A percentile compares a stretch with the other conserved stretches of the same genome.
Evolutionary conservation across 1,284 basidiomycete genomes (phyloP).

Genomic region (Puccinia hordei): DNA sequence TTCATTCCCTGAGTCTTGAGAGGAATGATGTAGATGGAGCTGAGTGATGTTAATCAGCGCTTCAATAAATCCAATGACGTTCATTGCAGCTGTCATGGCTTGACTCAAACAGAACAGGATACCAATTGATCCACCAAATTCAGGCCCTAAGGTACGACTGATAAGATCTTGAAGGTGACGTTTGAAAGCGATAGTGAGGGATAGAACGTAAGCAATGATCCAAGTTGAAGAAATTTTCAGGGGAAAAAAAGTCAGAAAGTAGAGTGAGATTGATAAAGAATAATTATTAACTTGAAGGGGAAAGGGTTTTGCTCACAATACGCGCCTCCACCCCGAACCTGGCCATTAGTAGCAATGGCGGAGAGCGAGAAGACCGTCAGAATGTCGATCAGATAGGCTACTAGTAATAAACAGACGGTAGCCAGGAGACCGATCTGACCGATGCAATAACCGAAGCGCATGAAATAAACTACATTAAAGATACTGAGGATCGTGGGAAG

Average conservation of each 20-base stretch:
- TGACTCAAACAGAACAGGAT: constrained; percentile 48
- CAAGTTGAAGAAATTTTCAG: not conserved
- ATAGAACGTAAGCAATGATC: not conserved
- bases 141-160: constrained; percentile 42
- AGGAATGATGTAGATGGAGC: not conserved
- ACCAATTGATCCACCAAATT: constrained; percentile 49
- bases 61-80: constrained; percentile 43
- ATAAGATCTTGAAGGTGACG: constrained; percentile 32
- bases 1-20: not conserved
- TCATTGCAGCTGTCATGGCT: constrained; percentile 36
- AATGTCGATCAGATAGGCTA: constrained; percentile 41
- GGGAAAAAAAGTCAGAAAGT: not conserved
- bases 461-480: constrained; percentile 48
- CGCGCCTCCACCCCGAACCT: constrained; percentile 47
- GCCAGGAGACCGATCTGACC: constrained; percentile 26
- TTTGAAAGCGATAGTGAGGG: not conserved
- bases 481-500: constrained; percentile 47
- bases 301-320: constrained; percentile 21
- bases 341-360: constrained; percentile 49
- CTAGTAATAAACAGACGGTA: constrained; percentile 13
- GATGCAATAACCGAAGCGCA: constrained; percentile 40
- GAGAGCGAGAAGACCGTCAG: constrained; percentile 47
- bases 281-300: not conserved
- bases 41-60: constrained; percentile 20
- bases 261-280: not conserved